Evolutionary conservation across 2,329 filamentous ascomycete genomes (phyloP).

Genomic region (Claviceps purpurea): DNA sequence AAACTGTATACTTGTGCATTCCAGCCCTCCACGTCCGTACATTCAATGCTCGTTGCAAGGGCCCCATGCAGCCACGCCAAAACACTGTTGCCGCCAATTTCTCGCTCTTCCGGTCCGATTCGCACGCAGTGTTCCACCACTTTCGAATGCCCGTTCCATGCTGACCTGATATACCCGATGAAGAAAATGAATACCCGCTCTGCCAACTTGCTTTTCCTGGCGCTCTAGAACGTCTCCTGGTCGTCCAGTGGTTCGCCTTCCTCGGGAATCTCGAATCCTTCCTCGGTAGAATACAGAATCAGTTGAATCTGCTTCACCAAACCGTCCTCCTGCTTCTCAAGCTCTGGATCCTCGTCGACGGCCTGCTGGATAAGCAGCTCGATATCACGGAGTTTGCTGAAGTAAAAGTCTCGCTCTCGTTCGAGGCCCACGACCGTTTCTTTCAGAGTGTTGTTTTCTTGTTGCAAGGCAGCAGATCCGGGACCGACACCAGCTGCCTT

Average conservation of each 20-base stretch:
- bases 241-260: conserved; percentile 61
- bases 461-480: conserved; percentile 58
- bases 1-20: conserved; percentile 2
- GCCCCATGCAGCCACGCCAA: neutral
- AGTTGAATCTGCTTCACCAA: conserved; percentile 92
- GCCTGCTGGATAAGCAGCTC: conserved; percentile 88
- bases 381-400: conserved; percentile 95
- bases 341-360: conserved; percentile 79
- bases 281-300: conserved; percentile 94
- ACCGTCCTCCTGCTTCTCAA: conserved; percentile 87
- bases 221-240: conserved; percentile 60
- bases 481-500: conserved; percentile 39
- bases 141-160: neutral
- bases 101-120: neutral
- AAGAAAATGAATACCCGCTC: neutral
- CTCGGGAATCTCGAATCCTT: conserved; percentile 78
- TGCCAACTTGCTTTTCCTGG: neutral
- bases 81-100: neutral
- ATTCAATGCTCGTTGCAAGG: conserved; percentile 4
- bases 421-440: conserved; percentile 92
- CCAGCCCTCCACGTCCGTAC: neutral
- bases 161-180: neutral
- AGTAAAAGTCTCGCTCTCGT: conserved; percentile 97
- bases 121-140: neutral
- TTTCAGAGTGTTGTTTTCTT: conserved; percentile 81